phyloP scores from a whole-genome alignment of 2,329 filamentous ascomycete species.

The Epichloe coenophiala region DNA sequence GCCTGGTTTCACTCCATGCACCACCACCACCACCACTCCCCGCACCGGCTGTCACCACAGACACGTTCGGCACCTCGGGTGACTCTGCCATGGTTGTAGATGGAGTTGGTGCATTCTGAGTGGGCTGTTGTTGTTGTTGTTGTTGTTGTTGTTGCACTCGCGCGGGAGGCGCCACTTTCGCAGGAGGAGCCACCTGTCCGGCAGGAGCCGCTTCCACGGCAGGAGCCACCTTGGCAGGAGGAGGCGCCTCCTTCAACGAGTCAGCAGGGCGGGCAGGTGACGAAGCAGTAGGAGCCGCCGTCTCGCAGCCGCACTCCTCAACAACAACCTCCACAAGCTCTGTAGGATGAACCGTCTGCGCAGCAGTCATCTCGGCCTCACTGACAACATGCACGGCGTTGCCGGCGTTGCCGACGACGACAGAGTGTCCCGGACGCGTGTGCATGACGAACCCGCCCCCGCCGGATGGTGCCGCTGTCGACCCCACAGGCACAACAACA shows the following conservation, averaged over 20 bases:
- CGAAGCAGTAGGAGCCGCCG: neutral
- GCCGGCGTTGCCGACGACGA: conserved; percentile 14
- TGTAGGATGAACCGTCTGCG: conserved; percentile 2
- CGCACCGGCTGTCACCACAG: conserved; percentile 2
- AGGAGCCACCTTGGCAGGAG: neutral
- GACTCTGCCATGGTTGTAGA: no score
- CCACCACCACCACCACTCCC: neutral
- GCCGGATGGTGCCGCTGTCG: neutral
- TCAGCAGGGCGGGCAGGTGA: neutral
- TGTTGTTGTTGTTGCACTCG: neutral
- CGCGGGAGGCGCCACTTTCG: neutral
- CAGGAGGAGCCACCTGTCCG: no score
- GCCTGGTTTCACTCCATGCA: neutral
- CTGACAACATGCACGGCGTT: conserved; percentile 11
- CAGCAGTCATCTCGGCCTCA: conserved; percentile 15
- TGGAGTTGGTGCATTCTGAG: neutral
- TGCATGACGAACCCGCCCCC: neutral
- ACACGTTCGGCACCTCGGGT: neutral
- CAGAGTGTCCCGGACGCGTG: conserved; percentile 16
- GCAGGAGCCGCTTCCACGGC: neutral
- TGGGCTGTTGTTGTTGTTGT: neutral
- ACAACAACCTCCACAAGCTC: neutral
- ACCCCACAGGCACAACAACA: neutral
- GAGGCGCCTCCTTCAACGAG: no score
- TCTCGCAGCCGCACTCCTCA: conserved; percentile 12